These are phyloP conservation scores for Talaromyces sp. DNA, from an alignment of 2,329 filamentous ascomycete species.

Conservation along the genomic window DNA sequence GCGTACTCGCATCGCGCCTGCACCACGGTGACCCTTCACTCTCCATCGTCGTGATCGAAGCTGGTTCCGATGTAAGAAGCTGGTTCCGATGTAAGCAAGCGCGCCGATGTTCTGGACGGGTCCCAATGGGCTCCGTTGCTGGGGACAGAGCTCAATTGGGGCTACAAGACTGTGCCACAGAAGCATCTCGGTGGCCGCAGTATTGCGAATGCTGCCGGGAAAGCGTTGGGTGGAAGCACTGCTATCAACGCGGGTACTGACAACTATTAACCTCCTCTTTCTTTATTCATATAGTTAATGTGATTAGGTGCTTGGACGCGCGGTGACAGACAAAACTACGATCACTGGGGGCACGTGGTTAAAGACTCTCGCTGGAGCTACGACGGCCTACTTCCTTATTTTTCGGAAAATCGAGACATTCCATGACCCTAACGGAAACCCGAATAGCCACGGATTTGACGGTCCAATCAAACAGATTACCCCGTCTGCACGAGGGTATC, in stretches of 20 bases:
- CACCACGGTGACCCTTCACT: background rate
- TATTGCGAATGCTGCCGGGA: slow-evolving; percentile 1
- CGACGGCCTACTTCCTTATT: slow-evolving; percentile 16
- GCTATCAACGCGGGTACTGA: background rate
- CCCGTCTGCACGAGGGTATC: slow-evolving; percentile 11
- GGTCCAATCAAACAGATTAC: slow-evolving; percentile 19
- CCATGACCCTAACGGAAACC: slow-evolving; percentile 18
- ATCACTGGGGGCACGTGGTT: slow-evolving; percentile 17
- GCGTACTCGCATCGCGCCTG: slow-evolving; percentile 73
- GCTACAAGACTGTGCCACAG: background rate
- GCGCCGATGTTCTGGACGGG: background rate
- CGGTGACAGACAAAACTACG: slow-evolving; percentile 15
- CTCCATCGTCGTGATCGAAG: background rate
- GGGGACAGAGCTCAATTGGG: slow-evolving; percentile 1
- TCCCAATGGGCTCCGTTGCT: background rate
- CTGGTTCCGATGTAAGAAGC: background rate
- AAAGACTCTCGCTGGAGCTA: slow-evolving; percentile 19
- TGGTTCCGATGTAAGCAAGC: background rate
- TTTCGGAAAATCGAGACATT: slow-evolving; percentile 18
- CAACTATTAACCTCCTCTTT: no score
- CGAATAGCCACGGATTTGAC: slow-evolving; percentile 15
- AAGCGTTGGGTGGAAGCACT: background rate
- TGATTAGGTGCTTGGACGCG: slow-evolving; percentile 14
- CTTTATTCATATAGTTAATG: background rate
- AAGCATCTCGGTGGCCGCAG: background rate